Evolutionary conservation across 140 eudicot genomes (phyloP).

Genomic region (Artemisia princeps): DNA sequence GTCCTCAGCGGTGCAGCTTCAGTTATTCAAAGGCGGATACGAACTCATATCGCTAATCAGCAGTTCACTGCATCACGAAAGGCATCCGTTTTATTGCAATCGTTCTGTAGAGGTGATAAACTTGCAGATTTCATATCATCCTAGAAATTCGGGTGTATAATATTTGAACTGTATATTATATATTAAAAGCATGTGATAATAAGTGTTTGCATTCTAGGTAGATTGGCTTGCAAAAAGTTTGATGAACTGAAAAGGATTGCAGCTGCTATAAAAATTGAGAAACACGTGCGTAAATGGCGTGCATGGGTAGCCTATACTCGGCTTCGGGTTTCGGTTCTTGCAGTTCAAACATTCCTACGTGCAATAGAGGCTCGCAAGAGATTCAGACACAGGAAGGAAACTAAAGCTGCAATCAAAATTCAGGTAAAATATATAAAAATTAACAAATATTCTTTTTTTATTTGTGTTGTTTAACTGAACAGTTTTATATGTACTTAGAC

Average conservation of each 20-base stretch:
- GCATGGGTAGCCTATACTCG: conserved; percentile 56
- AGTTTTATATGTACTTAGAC: conserved; percentile 33
- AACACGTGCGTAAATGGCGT: conserved; percentile 48
- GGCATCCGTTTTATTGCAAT: conserved; percentile 49
- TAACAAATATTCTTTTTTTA: neutral
- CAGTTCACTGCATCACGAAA: conserved; percentile 45
- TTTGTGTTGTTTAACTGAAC: conserved; percentile 15
- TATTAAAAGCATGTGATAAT: no score
- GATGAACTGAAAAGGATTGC: conserved; percentile 52
- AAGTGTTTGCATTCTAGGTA: conserved; percentile 37
- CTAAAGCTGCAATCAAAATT: conserved; percentile 66
- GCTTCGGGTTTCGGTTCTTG: conserved; percentile 58
- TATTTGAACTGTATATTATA: neutral
- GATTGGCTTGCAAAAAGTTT: conserved; percentile 50
- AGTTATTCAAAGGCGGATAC: conserved; percentile 63
- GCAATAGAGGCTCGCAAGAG: conserved; percentile 65
- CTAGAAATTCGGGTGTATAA: neutral
- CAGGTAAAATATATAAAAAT: conserved; percentile 43
- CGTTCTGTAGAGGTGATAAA: conserved; percentile 56
- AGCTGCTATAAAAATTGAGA: conserved; percentile 70
- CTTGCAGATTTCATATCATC: conserved; percentile 10
- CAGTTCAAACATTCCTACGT: conserved; percentile 67
- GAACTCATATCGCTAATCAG: conserved; percentile 73
- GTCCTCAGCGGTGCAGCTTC: conserved; percentile 77
- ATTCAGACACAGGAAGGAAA: conserved; percentile 52